Evolutionary conservation across 371 early-diverging fungal genomes (phyloP).

Genomic region (Blakeslea trispora): DNA sequence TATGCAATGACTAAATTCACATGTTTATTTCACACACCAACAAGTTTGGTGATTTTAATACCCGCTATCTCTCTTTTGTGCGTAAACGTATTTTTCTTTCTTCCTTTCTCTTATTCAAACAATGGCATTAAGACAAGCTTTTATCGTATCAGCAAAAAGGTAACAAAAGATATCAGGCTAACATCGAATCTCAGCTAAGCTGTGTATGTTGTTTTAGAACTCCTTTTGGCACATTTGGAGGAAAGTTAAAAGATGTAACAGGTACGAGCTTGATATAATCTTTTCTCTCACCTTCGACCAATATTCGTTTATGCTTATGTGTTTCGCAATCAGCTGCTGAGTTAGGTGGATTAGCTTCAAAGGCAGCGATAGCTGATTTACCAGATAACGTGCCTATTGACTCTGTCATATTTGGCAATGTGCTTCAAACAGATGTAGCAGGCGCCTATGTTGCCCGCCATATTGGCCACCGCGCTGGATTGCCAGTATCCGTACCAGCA

Average conservation of each 20-base stretch:
- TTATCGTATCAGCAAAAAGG: constrained; percentile 55
- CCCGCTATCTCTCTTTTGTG: no score
- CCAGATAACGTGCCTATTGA: constrained; percentile 76
- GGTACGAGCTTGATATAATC: constrained; percentile 23
- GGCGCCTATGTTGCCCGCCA: constrained; percentile 94
- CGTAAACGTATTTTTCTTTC: constrained; percentile 2
- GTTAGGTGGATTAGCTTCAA: constrained; percentile 90
- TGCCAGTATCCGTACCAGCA: constrained; percentile 83
- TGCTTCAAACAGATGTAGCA: constrained; percentile 80
- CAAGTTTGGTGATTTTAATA: no score
- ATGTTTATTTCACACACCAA: no score
- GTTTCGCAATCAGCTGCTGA: constrained; percentile 66
- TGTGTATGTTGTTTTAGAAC: constrained; percentile 35
- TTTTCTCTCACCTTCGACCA: constrained; percentile 1
- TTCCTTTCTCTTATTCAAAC: constrained; percentile 6
- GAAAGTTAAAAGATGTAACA: constrained; percentile 79
- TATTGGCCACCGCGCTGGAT: constrained; percentile 85
- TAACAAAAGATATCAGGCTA: neutral
- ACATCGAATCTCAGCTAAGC: neutral
- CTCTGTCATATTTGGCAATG: constrained; percentile 95
- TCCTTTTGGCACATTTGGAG: constrained; percentile 87
- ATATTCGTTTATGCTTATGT: neutral
- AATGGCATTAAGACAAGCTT: constrained; percentile 52
- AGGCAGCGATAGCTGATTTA: constrained; percentile 80
- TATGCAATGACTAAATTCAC: no score